phyloP scores from a whole-genome alignment of 176 grass and related monocot species.

The Ampelocalamus luodianensis region DNA sequence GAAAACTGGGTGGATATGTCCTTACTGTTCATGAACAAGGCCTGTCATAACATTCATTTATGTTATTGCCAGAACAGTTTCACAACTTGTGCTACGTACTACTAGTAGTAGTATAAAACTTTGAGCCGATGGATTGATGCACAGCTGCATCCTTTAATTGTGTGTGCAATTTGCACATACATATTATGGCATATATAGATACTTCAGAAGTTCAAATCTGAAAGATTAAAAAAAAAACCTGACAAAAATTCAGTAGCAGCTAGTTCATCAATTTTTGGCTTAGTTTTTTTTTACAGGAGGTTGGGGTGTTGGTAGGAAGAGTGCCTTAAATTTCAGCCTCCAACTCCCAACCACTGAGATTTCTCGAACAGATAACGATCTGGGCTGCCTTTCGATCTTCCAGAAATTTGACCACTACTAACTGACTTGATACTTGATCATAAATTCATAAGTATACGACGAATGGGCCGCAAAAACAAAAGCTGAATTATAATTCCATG shows the following conservation, averaged over 20 bases:
- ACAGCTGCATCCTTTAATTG: background rate
- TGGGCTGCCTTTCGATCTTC: background rate
- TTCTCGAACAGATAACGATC: background rate
- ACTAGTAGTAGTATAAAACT: background rate
- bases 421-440: background rate
- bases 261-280: background rate
- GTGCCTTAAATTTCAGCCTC: background rate
- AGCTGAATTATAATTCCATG: too few relatives aligned
- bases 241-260: background rate
- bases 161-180: background rate
- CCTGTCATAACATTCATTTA: background rate
- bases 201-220: background rate
- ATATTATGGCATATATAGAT: background rate
- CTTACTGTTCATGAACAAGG: background rate
- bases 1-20: background rate
- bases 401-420: background rate
- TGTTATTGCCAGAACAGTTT: too few relatives aligned
- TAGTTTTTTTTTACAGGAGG: background rate
- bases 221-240: background rate
- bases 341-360: conserved; percentile 10
- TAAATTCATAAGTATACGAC: background rate
- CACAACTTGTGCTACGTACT: background rate
- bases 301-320: background rate
- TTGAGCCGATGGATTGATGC: background rate
- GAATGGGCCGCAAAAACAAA: too few relatives aligned